Percentiles rank a stretch among this genome's conserved stretches.
phyloP scores from a whole-genome alignment of 2,329 filamentous ascomycete genomes.

The Calonectria montana region DNA sequence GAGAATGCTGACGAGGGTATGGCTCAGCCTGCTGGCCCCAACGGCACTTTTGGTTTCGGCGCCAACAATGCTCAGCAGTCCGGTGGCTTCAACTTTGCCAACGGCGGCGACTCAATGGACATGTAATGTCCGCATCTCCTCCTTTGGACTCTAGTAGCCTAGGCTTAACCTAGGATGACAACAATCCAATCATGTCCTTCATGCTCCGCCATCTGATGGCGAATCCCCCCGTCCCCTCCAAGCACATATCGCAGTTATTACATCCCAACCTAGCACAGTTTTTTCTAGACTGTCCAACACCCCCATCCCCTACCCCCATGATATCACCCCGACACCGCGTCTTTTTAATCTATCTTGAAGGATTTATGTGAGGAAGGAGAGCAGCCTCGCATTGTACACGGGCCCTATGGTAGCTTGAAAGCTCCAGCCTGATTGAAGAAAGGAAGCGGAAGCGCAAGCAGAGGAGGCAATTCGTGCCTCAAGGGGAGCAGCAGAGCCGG shows the following conservation, averaged over 20 bases:
- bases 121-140: slow-evolving; percentile 60
- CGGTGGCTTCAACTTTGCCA: slow-evolving; percentile 95
- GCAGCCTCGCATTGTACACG: slow-evolving; percentile 48
- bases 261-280: slow-evolving; percentile 38
- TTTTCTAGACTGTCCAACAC: slow-evolving; percentile 38
- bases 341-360: slow-evolving; percentile 52
- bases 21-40: slow-evolving; percentile 71
- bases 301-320: slow-evolving; percentile 35
- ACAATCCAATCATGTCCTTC: slow-evolving; percentile 3
- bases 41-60: slow-evolving; percentile 84
- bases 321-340: slow-evolving; percentile 48
- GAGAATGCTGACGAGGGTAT: slow-evolving; percentile 88
- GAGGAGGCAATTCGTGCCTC: slow-evolving; percentile 35
- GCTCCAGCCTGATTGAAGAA: slow-evolving; percentile 65
- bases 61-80: slow-evolving; percentile 71
- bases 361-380: slow-evolving; percentile 48
- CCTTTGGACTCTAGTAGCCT: slow-evolving; percentile 11
- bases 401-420: slow-evolving; percentile 74
- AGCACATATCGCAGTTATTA: slow-evolving; percentile 40
- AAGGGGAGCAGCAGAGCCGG: slow-evolving; percentile 34
- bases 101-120: slow-evolving; percentile 73
- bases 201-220: slow-evolving; percentile 16
- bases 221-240: slow-evolving; percentile 29
- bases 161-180: background rate
- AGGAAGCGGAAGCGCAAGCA: slow-evolving; percentile 36